Base-by-base conservation (phyloP, 495 filamentous ascomycete genomes). In the Podospora pseudocomata region DNA sequence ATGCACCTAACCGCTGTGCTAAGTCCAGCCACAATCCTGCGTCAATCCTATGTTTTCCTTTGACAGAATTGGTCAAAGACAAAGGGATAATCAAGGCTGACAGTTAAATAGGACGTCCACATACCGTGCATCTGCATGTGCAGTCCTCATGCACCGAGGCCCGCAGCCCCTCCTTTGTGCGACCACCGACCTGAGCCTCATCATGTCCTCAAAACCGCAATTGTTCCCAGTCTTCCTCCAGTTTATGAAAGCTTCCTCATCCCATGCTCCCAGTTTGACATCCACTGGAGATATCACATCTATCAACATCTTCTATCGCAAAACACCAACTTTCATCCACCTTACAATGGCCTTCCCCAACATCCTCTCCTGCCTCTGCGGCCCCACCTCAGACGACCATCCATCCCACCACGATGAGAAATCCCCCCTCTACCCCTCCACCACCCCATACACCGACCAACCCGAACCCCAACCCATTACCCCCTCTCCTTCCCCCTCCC, bases 301-400 rank as follows among this genome's bases (percentile, higher is more conserved):
- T 20, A 58, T 26, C 6, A 20, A 15, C 55, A 58, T 23, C n/a
- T 20, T 11, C 55, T 11, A 5, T 20, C 16, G 11, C n/a, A 58
- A 58, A 9, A 58, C 55, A 2, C 55, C 13, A 58, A 23, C 23
- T 23, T 15, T 4, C n/a, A 58, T 19, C n/a, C 18, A 58, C 13
- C 55, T 6, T 32, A 32, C 7, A 58, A 58, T 58, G 55, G 2
- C 55, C 4, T 58, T 26, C 55, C 39, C 39, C 39, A 49, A 49
- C 39, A 19, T 58, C 55, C 55, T 58, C 55, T 58, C 55, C 55
- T 58, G 55, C 55, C 55, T 58, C 55, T 58, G 55, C 55, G 55
- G 55, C 55, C n/a, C n/a, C n/a, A 20, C 16, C 13, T 9, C 13
- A 20, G 55, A 58, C 23, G 55, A 58, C 23, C 23, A 20, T n/a